These are phyloP conservation scores for Suhomyces guaymorum DNA, from an alignment of 1,139 yeast species.

Conservation along the genomic window DNA sequence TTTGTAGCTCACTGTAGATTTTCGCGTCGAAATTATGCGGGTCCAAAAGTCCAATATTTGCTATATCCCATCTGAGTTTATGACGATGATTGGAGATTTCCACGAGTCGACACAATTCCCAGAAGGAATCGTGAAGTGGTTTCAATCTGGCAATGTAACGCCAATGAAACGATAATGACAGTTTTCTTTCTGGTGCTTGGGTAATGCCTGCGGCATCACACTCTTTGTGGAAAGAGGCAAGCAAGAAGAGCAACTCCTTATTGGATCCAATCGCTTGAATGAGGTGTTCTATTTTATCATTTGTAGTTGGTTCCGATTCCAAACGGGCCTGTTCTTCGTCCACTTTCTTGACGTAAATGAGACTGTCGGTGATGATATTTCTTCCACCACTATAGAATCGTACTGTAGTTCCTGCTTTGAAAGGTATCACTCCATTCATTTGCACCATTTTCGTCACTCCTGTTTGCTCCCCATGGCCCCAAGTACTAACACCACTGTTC, in stretches of 20 bases:
- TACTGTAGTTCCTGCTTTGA: no score
- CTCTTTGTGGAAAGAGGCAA: constrained; percentile 36
- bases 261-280: constrained; percentile 26
- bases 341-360: constrained; percentile 33
- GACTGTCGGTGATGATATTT: constrained; percentile 9
- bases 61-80: constrained; percentile 25
- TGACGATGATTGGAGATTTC: constrained; percentile 39
- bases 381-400: no score
- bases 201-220: constrained; percentile 35
- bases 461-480: no score
- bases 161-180: constrained; percentile 10
- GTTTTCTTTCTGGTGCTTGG: constrained; percentile 3
- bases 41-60: constrained; percentile 41
- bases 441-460: no score
- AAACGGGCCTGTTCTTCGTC: constrained; percentile 28
- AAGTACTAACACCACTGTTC: no score
- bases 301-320: constrained; percentile 20
- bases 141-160: constrained; percentile 19
- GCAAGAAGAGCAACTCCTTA: constrained; percentile 34
- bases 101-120: constrained; percentile 37
- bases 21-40: constrained; percentile 36
- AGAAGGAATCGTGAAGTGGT: constrained; percentile 40
- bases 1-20: constrained; percentile 27
- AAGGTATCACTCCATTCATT: no score
- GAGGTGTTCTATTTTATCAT: constrained; percentile 26